A percentile compares a stretch with the other conserved stretches of the same genome.
Evolutionary conservation across 2,329 filamentous ascomycete species (phyloP).

Genomic region (Alternaria incomplexa): DNA sequence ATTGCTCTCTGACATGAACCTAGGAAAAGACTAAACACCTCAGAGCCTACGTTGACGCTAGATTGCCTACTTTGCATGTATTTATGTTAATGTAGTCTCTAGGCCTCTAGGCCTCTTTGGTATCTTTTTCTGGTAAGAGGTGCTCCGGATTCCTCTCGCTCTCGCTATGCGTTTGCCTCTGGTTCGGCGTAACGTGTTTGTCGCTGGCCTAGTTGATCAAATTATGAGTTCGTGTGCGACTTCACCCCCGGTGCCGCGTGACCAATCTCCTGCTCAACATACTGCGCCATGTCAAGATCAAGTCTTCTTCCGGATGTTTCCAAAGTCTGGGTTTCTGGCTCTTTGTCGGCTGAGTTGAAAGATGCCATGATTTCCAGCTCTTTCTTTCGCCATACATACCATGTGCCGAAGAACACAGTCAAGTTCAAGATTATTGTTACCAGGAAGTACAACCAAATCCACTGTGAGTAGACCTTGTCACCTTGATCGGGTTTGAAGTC

Average conservation of each 20-base stretch:
- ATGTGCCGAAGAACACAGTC: conserved; percentile 12
- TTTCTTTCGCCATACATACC: conserved; percentile 21
- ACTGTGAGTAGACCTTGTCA: conserved; percentile 19
- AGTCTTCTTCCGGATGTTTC: neutral
- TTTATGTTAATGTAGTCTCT: no score
- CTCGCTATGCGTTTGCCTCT: neutral
- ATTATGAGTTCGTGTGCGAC: no score
- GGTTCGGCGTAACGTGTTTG: neutral
- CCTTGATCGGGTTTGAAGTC: conserved; percentile 14
- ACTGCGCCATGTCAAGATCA: neutral
- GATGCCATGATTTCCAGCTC: conserved; percentile 13
- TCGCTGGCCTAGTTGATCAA: no score
- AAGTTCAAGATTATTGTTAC: conserved; percentile 19
- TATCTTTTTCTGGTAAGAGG: no score
- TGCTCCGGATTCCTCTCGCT: no score
- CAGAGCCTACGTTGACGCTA: no score
- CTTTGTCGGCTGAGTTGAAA: neutral
- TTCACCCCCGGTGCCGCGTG: no score
- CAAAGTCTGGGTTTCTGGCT: neutral
- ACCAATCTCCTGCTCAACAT: neutral
- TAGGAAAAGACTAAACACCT: no score
- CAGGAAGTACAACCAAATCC: conserved; percentile 29
- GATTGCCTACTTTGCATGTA: no score
- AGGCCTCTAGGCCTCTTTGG: no score
- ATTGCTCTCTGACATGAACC: no score